A percentile compares a stretch with the other conserved stretches of the same genome.
Conservation (phyloP, 257 asterid genomes). For the Cinchona pubescens region DNA sequence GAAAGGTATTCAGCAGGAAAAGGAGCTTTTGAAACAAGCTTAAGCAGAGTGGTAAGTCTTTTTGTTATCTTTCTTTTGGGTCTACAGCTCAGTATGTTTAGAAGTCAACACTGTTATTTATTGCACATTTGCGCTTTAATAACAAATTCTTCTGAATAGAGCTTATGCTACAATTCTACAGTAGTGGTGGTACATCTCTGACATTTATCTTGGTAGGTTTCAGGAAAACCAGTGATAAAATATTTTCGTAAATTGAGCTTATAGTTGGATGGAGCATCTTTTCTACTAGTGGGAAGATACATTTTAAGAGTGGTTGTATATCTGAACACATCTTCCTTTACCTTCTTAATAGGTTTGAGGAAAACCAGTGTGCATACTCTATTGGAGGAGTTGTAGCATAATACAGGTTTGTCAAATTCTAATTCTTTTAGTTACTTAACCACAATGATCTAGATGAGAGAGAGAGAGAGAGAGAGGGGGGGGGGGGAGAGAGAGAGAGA, state of each 20-base stretch:
- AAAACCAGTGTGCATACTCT: background rate
- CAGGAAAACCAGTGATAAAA: conserved; percentile 3
- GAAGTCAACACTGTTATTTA: background rate
- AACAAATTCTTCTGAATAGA: background rate
- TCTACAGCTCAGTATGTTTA: background rate
- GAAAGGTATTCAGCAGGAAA: conserved; percentile 87
- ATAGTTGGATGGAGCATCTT: background rate
- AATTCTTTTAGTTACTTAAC: too few relatives aligned
- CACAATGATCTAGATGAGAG: too few relatives aligned
- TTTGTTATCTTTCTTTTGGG: background rate
- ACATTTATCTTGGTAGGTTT: background rate
- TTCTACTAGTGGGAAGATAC: background rate
- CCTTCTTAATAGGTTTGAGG: conserved; percentile 4
- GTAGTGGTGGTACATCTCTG: too few relatives aligned
- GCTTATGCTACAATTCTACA: background rate
- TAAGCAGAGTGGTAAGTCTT: conserved; percentile 62
- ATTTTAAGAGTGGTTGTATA: background rate
- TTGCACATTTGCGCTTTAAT: background rate
- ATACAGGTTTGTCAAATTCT: background rate
- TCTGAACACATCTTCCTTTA: background rate
- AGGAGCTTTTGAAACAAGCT: conserved; percentile 92
- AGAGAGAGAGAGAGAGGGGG: too few relatives aligned
- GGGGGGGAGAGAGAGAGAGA: too few relatives aligned
- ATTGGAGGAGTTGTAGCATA: conserved; percentile 7
- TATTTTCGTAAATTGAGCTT: background rate